phyloP scores from a whole-genome alignment of 768 basidiomycete genomes.

The Clavaria fumosa region DNA sequence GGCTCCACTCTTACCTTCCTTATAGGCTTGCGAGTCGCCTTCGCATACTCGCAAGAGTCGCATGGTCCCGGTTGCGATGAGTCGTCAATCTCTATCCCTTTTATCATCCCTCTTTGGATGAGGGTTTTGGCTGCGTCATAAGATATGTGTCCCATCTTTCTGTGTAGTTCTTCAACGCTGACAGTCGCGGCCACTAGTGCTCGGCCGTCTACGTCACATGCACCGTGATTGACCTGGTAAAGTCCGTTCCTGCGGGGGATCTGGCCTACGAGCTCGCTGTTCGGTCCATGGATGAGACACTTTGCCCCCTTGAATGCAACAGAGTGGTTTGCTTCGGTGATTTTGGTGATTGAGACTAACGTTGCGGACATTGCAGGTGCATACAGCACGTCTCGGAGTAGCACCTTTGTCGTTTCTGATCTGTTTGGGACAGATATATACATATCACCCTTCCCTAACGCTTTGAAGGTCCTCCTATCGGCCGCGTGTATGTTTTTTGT shows the following conservation, averaged over 20 bases:
- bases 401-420: slow-evolving; percentile 9
- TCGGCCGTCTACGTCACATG: slow-evolving; percentile 6
- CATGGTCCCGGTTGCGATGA: slow-evolving; percentile 10
- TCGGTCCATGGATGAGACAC: slow-evolving; percentile 14
- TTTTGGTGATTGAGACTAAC: slow-evolving; percentile 18
- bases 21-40: slow-evolving; percentile 13
- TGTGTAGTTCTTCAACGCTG: slow-evolving; percentile 16
- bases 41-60: slow-evolving; percentile 19
- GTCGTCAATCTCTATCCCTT: slow-evolving; percentile 13
- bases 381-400: slow-evolving; percentile 19
- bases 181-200: slow-evolving; percentile 8
- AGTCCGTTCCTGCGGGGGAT: slow-evolving; percentile 11
- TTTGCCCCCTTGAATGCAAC: slow-evolving; percentile 13
- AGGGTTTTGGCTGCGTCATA: slow-evolving; percentile 11
- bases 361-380: slow-evolving; percentile 19
- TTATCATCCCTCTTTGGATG: slow-evolving; percentile 13
- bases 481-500: slow-evolving; percentile 18
- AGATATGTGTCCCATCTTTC: slow-evolving; percentile 15
- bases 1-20: slow-evolving; percentile 6
- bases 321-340: slow-evolving; percentile 14
- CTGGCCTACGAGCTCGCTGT: slow-evolving; percentile 11
- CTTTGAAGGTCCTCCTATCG: slow-evolving; percentile 17
- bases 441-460: slow-evolving; percentile 20
- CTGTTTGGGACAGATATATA: slow-evolving; percentile 15
- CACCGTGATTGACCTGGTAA: slow-evolving; percentile 10